Conservation (phyloP, 805 yeast genomes). For the Candida montana region DNA sequence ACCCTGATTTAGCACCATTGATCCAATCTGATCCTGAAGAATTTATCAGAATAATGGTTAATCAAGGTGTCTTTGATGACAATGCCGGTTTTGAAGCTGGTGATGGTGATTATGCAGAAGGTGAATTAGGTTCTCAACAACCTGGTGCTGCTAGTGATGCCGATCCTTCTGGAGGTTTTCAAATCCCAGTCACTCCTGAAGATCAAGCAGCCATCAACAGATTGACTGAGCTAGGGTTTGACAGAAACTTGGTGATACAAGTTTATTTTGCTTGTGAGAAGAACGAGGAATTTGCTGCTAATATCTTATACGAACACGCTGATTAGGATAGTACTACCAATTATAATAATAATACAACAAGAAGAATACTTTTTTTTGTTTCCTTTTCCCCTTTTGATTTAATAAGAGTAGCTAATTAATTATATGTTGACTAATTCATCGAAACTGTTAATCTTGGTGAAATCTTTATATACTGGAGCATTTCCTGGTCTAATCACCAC, state of each 20-base stretch:
- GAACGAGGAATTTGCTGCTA: conserved; percentile 95
- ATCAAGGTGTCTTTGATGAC: conserved; percentile 27
- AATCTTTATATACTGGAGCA: conserved; percentile 33
- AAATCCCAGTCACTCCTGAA: conserved; percentile 64
- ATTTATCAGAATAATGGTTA: conserved; percentile 67
- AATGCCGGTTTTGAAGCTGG: conserved; percentile 30
- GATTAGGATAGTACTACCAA: conserved; percentile 17
- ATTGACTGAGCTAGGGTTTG: conserved; percentile 90
- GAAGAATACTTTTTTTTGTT: too few relatives aligned
- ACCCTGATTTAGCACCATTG: conserved; percentile 79
- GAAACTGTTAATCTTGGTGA: conserved; percentile 27
- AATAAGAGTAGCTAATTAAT: not conserved
- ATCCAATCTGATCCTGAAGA: conserved; percentile 88
- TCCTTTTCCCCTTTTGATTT: too few relatives aligned
- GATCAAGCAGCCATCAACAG: conserved; percentile 89
- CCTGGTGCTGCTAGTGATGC: conserved; percentile 27
- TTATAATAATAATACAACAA: not conserved
- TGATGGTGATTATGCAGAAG: conserved; percentile 36
- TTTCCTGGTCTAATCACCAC: conserved; percentile 78
- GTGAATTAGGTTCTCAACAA: too few relatives aligned
- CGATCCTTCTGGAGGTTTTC: conserved; percentile 34
- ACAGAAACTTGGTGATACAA: conserved; percentile 79
- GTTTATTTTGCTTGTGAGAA: conserved; percentile 97
- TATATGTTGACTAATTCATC: conserved; percentile 18
- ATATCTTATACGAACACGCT: conserved; percentile 63